Evolutionary conservation across 1,284 basidiomycete species (phyloP).

Genomic region (Meripilus lineatus): DNA sequence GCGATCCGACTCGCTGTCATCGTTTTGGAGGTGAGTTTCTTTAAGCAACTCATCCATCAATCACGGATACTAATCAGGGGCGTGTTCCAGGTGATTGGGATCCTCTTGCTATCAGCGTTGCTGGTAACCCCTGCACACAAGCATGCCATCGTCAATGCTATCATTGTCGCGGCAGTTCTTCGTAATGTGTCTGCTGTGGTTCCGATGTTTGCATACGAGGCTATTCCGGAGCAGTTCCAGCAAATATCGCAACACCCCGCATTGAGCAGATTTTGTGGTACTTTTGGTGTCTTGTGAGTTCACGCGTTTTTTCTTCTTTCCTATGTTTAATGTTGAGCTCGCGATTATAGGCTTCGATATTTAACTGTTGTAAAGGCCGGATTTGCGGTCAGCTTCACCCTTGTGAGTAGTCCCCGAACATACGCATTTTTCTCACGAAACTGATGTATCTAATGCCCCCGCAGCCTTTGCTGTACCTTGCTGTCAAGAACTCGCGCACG

Average conservation of each 20-base stretch:
- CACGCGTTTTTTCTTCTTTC: no score
- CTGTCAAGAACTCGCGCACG: slow-evolving; percentile 5
- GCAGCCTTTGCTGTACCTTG: slow-evolving; percentile 20
- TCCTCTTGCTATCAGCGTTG: slow-evolving; percentile 16
- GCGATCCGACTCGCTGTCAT: slow-evolving; percentile 16
- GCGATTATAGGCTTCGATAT: slow-evolving; percentile 17
- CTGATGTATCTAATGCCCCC: background rate
- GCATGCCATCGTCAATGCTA: slow-evolving; percentile 22
- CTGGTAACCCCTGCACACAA: slow-evolving; percentile 22
- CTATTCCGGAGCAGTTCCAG: slow-evolving; percentile 8
- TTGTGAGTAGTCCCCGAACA: slow-evolving; percentile 13
- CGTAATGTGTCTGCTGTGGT: slow-evolving; percentile 18
- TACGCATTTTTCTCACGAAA: background rate
- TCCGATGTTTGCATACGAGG: slow-evolving; percentile 15
- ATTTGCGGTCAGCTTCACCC: slow-evolving; percentile 23
- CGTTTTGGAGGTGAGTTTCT: slow-evolving; percentile 16
- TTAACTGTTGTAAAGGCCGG: slow-evolving; percentile 23
- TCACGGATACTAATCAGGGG: background rate
- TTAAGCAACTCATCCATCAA: background rate
- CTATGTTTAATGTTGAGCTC: no score
- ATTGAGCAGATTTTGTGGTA: slow-evolving; percentile 17
- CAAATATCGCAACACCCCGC: slow-evolving; percentile 4
- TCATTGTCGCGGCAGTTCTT: slow-evolving; percentile 18
- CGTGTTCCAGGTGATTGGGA: slow-evolving; percentile 11
- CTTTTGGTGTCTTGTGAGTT: no score